phyloP scores from a whole-genome alignment of 208 protist species.

The Trypanosoma boissoni region DNA sequence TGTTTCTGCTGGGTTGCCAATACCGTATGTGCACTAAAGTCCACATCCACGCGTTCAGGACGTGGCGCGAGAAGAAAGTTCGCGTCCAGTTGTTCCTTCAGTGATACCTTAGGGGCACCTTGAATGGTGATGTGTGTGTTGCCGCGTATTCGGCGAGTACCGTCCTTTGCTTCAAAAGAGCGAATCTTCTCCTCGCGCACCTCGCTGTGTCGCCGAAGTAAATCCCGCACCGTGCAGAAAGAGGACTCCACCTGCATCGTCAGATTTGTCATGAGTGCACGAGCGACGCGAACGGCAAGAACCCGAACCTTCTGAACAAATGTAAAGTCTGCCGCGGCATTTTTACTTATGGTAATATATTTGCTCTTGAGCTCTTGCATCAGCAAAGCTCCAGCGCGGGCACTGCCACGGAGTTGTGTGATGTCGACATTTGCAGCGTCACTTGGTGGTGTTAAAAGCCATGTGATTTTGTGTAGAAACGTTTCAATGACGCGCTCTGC shows the following conservation, averaged over 20 bases:
- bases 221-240: conserved; percentile 55
- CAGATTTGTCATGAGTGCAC: conserved; percentile 77
- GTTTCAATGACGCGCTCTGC: conserved; percentile 63
- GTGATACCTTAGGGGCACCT: conserved; percentile 35
- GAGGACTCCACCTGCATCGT: conserved; percentile 73
- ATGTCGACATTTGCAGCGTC: conserved; percentile 28
- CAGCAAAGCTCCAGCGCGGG: conserved; percentile 52
- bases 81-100: conserved; percentile 59
- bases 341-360: conserved; percentile 68
- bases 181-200: conserved; percentile 77
- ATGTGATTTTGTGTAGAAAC: conserved; percentile 79
- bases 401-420: conserved; percentile 53
- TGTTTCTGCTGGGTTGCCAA: conserved; percentile 89
- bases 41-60: conserved; percentile 83
- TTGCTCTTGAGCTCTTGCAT: conserved; percentile 75
- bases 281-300: conserved; percentile 78
- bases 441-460: conserved; percentile 81
- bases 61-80: conserved; percentile 71
- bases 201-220: conserved; percentile 70
- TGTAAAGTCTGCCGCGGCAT: conserved; percentile 62
- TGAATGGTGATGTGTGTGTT: conserved; percentile 71
- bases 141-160: conserved; percentile 80
- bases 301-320: conserved; percentile 88
- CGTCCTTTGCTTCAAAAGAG: conserved; percentile 86
- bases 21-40: conserved; percentile 85